A percentile compares a stretch with the other conserved stretches of the same genome.
phyloP scores from a whole-genome alignment of 345 rosid species.

The Turritis glabra region DNA sequence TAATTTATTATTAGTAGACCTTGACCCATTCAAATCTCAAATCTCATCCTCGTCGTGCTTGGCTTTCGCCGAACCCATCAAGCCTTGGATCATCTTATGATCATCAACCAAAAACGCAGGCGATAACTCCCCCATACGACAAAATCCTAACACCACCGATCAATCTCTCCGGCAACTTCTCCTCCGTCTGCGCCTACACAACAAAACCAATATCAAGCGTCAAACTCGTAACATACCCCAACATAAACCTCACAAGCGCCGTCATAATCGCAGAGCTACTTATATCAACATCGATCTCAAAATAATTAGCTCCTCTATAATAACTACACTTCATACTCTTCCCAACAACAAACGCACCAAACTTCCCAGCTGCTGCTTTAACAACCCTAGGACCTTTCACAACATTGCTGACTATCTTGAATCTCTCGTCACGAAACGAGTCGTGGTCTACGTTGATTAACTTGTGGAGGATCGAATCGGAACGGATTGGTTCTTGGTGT shows the following conservation, averaged over 20 bases:
- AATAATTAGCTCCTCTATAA: constrained; percentile 67
- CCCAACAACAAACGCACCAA: constrained; percentile 67
- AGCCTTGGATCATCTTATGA: constrained; percentile 14
- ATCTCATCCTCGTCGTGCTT: constrained; percentile 38
- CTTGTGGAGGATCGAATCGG: constrained; percentile 56
- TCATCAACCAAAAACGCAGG: constrained; percentile 57
- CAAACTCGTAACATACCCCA: constrained; percentile 57
- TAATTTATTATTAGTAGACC: too few species aligned
- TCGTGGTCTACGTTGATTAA: constrained; percentile 61
- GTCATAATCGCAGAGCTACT: constrained; percentile 59
- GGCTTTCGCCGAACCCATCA: constrained; percentile 48
- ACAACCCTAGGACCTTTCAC: constrained; percentile 84
- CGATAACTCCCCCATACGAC: constrained; percentile 76
- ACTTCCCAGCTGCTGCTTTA: constrained; percentile 64
- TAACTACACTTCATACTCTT: constrained; percentile 64
- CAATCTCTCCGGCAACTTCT: constrained; percentile 79
- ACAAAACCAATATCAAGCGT: constrained; percentile 72
- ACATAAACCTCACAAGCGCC: constrained; percentile 52
- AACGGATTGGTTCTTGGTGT: constrained; percentile 62
- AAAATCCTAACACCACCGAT: constrained; percentile 68
- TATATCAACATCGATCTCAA: constrained; percentile 76
- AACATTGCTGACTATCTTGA: constrained; percentile 73
- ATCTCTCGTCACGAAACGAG: constrained; percentile 60
- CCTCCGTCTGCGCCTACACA: constrained; percentile 67
- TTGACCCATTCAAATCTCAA: too few species aligned